These are phyloP conservation scores for Rehmannia glutinosa DNA, from an alignment of 257 asterid genomes.

Conservation along the genomic window DNA sequence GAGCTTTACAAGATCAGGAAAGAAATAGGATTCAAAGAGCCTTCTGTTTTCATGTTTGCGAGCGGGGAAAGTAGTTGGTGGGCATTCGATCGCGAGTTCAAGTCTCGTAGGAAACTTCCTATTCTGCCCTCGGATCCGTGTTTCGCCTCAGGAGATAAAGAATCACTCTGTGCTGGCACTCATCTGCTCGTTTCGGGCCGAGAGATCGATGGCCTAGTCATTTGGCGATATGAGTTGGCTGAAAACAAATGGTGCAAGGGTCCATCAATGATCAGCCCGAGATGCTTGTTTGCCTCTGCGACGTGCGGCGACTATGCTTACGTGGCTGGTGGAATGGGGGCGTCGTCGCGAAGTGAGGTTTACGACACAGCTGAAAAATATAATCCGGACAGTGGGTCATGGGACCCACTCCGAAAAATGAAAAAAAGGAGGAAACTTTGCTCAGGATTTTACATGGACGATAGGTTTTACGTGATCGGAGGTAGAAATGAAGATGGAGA, in stretches of 20 bases:
- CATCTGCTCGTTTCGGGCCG: conserved; percentile 63
- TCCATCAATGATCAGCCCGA: conserved; percentile 60
- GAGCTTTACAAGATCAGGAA: conserved; percentile 54
- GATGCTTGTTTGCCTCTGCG: conserved; percentile 79
- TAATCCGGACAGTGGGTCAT: conserved; percentile 35
- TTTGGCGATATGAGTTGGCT: conserved; percentile 65
- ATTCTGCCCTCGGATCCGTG: conserved; percentile 60
- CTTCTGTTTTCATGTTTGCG: conserved; percentile 65
- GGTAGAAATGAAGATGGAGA: conserved; percentile 57
- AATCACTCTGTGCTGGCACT: conserved; percentile 66
- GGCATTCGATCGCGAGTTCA: conserved; percentile 57
- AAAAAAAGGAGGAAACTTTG: conserved; percentile 45
- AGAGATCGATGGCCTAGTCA: conserved; percentile 62
- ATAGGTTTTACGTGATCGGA: conserved; percentile 60
- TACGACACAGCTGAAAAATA: conserved; percentile 58
- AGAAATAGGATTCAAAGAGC: conserved; percentile 41
- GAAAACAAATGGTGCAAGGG: conserved; percentile 61
- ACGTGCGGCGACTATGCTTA: conserved; percentile 54
- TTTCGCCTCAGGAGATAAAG: conserved; percentile 62
- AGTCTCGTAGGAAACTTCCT: conserved; percentile 50
- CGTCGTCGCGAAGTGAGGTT: conserved; percentile 21
- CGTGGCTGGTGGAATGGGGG: conserved; percentile 73
- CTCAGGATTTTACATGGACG: conserved; percentile 72
- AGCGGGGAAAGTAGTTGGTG: conserved; percentile 72
- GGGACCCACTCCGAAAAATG: conserved; percentile 75